phyloP scores from a whole-genome alignment of 2,329 filamentous ascomycete species.

The Incumbomyces delicatus region DNA sequence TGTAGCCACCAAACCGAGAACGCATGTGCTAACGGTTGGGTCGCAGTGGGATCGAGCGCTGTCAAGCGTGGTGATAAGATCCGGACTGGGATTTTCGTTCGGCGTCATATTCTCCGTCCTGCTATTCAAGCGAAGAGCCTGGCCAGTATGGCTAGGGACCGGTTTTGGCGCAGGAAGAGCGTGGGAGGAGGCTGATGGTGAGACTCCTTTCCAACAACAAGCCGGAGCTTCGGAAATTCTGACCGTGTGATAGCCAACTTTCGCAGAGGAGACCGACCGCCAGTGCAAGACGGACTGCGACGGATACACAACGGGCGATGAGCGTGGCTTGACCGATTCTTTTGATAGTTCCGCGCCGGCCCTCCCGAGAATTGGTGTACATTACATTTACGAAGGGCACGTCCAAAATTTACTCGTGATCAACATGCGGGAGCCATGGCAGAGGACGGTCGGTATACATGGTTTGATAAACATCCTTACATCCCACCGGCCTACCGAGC shows the following conservation, averaged over 20 bases:
- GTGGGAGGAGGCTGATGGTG: constrained; percentile 96
- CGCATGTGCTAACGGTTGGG: constrained; percentile 1
- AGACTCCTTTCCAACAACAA: constrained; percentile 23
- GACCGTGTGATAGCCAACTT: constrained; percentile 19
- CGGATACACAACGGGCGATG: constrained; percentile 21
- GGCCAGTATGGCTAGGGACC: constrained; percentile 89
- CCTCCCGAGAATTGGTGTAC: constrained; percentile 6
- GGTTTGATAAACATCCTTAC: not conserved
- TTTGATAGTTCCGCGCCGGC: not conserved
- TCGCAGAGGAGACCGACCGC: constrained; percentile 19
- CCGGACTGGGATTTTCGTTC: constrained; percentile 88
- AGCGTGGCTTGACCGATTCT: not conserved
- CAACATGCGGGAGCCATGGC: not conserved
- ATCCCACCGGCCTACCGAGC: constrained; percentile 38
- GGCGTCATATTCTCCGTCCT: constrained; percentile 98
- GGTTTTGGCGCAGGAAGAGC: constrained; percentile 94
- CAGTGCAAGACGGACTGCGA: constrained; percentile 18
- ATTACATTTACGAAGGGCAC: constrained; percentile 4
- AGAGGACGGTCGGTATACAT: not conserved
- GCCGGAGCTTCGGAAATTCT: constrained; percentile 1
- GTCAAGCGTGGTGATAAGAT: constrained; percentile 94
- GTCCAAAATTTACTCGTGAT: not conserved
- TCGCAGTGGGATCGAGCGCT: constrained; percentile 94
- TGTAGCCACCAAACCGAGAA: not conserved
- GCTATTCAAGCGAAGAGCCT: constrained; percentile 93